phyloP scores from a whole-genome alignment of 176 grass and related monocot species.

The Miscanthus lutarioriparius region DNA sequence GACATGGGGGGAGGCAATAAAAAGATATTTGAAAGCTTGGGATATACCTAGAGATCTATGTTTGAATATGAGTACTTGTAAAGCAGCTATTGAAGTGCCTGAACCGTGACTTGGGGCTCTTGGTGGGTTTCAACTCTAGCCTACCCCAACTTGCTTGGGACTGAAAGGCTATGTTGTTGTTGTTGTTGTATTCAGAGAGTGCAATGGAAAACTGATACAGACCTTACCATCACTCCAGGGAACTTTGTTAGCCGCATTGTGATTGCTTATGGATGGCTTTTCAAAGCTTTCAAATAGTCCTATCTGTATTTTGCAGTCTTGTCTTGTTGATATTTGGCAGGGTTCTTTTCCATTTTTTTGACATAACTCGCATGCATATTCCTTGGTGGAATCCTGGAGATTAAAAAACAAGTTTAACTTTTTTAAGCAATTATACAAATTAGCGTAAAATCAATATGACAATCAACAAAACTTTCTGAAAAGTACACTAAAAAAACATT shows the following conservation, averaged over 20 bases:
- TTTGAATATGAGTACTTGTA: no score
- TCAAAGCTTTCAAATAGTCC: conserved; percentile 37
- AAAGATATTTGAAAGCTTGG: no score
- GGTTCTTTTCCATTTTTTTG: conserved; percentile 59
- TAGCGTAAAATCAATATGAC: neutral
- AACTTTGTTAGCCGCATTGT: conserved; percentile 24
- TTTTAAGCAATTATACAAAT: neutral
- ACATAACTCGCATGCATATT: conserved; percentile 79
- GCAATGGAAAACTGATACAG: conserved; percentile 54
- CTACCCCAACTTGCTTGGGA: no score
- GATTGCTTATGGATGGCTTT: conserved; percentile 27
- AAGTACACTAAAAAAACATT: neutral
- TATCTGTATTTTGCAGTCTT: conserved; percentile 35
- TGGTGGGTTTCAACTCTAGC: no score
- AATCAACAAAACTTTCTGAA: conserved; percentile 24
- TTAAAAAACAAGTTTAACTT: conserved; percentile 6
- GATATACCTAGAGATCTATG: no score
- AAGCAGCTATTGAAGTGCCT: no score
- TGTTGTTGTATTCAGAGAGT: neutral
- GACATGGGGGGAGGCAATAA: no score
- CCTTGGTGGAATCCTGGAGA: conserved; percentile 44
- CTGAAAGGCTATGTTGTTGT: no score
- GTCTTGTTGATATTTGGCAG: conserved; percentile 19
- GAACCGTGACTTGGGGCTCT: no score
- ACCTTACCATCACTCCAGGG: conserved; percentile 81